These are phyloP conservation scores for Talaromyces wortmannii DNA, from an alignment of 495 filamentous ascomycete species.

Conservation along the genomic window DNA sequence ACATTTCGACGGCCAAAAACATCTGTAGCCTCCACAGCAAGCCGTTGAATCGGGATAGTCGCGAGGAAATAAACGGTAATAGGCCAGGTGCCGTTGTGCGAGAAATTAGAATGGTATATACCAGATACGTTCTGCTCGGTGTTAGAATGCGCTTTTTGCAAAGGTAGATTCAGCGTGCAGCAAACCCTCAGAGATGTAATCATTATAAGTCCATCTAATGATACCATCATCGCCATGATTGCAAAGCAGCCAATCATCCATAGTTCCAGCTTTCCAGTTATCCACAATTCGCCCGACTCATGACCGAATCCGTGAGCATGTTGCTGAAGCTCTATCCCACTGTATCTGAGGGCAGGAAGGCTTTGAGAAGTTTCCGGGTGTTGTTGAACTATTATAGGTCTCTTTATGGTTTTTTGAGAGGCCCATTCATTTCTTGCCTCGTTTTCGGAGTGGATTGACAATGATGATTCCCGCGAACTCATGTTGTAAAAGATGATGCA, in stretches of 20 bases:
- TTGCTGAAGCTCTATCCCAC: not conserved
- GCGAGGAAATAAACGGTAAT: slow-evolving; percentile 32
- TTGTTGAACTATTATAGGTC: not conserved
- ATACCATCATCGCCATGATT: slow-evolving; percentile 1
- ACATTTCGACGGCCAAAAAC: slow-evolving; percentile 37
- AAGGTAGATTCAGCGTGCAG: not conserved
- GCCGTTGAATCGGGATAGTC: slow-evolving; percentile 37
- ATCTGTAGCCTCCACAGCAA: slow-evolving; percentile 38
- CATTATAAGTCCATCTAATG: not conserved
- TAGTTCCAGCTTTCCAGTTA: not conserved
- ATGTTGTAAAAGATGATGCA: not conserved
- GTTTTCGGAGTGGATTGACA: not conserved
- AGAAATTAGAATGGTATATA: not conserved
- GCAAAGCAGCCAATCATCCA: slow-evolving; percentile 2
- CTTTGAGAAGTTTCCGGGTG: not conserved
- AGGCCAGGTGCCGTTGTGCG: not conserved
- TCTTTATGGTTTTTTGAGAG: not conserved
- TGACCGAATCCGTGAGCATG: not conserved
- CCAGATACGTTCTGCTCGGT: not conserved
- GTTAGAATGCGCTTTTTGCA: not conserved
- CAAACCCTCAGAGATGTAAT: slow-evolving; percentile 1
- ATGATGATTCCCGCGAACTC: not conserved
- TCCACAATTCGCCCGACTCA: not conserved
- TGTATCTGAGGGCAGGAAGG: not conserved
- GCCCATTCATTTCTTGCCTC: not conserved